A percentile compares a stretch with the other conserved stretches of the same genome.
phyloP scores from a whole-genome alignment of 2,329 filamentous ascomycete species.

The Allantophomopsis lycopodina region DNA sequence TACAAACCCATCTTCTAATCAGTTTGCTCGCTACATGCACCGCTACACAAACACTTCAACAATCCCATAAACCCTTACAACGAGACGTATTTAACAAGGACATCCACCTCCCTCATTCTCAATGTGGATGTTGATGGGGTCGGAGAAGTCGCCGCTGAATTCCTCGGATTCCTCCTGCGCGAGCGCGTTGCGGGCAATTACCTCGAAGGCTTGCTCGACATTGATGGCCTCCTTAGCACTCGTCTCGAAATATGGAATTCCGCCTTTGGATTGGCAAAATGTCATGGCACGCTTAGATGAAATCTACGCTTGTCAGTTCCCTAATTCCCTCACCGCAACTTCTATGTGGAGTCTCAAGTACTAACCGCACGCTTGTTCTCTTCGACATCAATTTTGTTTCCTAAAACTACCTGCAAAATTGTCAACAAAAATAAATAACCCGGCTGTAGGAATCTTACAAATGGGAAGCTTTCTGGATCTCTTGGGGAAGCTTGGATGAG shows the following conservation, averaged over 20 bases:
- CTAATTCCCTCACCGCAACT: constrained; percentile 1
- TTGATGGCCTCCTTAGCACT: constrained; percentile 98
- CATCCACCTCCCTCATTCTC: constrained; percentile 89
- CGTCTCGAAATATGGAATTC: constrained; percentile 98
- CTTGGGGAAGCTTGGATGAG: constrained; percentile 92
- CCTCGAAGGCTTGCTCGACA: constrained; percentile 78
- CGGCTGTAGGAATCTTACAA: constrained; percentile 48
- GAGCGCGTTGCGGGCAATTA: constrained; percentile 90
- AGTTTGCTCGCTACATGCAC: too few species aligned
- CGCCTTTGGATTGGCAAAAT: constrained; percentile 94
- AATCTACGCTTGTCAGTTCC: constrained; percentile 37
- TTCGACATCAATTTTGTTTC: constrained; percentile 98
- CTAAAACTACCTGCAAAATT: constrained; percentile 63
- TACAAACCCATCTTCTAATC: too few species aligned
- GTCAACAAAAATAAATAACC: constrained; percentile 5
- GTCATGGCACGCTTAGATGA: constrained; percentile 93
- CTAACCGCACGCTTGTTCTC: constrained; percentile 87
- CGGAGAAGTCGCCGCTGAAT: constrained; percentile 93
- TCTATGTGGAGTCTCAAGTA: constrained; percentile 3
- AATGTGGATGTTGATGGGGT: constrained; percentile 96
- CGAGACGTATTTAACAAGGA: constrained; percentile 49
- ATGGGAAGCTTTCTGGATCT: constrained; percentile 94
- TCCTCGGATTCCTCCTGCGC: constrained; percentile 97
- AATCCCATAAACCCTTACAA: too few species aligned
- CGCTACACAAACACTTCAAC: too few species aligned